Conservation (phyloP, 305 asterid species). For the Vinca major region DNA sequence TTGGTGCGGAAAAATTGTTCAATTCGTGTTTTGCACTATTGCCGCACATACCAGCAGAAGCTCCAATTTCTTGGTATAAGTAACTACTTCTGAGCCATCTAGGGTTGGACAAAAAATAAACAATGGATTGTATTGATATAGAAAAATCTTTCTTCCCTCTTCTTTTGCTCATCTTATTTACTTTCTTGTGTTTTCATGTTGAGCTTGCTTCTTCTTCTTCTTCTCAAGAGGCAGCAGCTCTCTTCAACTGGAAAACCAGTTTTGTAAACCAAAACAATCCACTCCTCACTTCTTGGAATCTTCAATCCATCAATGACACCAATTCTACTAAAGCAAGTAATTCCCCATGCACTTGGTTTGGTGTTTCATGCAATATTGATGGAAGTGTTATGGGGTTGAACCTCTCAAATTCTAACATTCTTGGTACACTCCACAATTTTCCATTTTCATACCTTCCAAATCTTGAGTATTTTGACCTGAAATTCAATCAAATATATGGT, state of each 20-base stretch:
- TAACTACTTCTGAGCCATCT: too few species aligned
- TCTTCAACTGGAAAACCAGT: conserved; percentile 1
- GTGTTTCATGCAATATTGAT: not conserved
- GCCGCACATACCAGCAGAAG: too few species aligned
- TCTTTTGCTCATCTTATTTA: not conserved
- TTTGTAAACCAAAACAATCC: conserved; percentile 3
- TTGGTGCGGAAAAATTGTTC: too few species aligned
- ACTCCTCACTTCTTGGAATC: conserved; percentile 8
- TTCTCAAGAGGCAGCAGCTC: not conserved
- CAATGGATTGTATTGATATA: not conserved
- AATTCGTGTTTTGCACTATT: too few species aligned
- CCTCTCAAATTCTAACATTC: conserved; percentile 13
- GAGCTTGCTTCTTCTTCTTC: not conserved
- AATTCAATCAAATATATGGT: conserved; percentile 1
- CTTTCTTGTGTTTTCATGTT: not conserved
- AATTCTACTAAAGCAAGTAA: not conserved
- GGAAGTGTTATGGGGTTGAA: conserved; percentile 15
- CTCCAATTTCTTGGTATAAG: too few species aligned
- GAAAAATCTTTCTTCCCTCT: not conserved
- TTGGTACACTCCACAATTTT: conserved; percentile 17
- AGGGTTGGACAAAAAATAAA: not conserved
- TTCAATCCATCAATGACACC: conserved; percentile 5
- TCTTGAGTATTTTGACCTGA: not conserved
- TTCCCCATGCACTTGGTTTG: conserved; percentile 4
- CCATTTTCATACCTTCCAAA: not conserved